Conservation (phyloP, 306 rosid species). For the Elaeagnus macrophylla region DNA sequence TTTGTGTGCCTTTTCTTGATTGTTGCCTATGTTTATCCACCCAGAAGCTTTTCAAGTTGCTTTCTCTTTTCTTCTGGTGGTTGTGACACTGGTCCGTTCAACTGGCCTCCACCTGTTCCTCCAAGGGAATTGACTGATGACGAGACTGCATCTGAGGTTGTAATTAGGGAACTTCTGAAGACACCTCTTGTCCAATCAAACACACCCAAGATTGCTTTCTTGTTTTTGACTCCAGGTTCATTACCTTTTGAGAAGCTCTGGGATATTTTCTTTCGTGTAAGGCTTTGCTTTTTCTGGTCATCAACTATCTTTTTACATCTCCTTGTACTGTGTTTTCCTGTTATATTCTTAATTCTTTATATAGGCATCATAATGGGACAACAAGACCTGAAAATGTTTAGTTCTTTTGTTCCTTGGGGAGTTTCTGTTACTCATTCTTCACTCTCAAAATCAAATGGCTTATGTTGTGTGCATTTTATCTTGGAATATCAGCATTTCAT, state of each 20-base stretch:
- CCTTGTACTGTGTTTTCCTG: too few species aligned
- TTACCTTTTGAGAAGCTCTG: constrained; percentile 87
- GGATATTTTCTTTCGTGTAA: constrained; percentile 77
- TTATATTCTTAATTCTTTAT: too few species aligned
- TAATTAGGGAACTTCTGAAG: constrained; percentile 54
- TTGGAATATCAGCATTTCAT: too few species aligned
- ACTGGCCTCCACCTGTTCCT: constrained; percentile 20
- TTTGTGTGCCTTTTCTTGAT: constrained; percentile 37
- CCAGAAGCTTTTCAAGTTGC: constrained; percentile 33
- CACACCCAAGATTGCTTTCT: constrained; percentile 73
- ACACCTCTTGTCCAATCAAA: constrained; percentile 35
- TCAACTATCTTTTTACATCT: background rate
- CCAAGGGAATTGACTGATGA: constrained; percentile 45
- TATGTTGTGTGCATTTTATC: too few species aligned
- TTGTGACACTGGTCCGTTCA: constrained; percentile 26
- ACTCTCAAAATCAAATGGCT: too few species aligned
- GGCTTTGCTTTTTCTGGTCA: constrained; percentile 15
- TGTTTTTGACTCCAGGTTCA: constrained; percentile 82
- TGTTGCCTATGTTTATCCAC: constrained; percentile 36
- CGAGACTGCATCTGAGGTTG: constrained; percentile 60
- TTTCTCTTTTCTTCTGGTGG: constrained; percentile 37
- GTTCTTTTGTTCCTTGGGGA: too few species aligned
- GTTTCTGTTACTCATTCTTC: too few species aligned
- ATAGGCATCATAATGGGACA: too few species aligned
- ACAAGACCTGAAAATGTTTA: too few species aligned